Evolutionary conservation across 2,329 filamentous ascomycete genomes (phyloP).

Genomic region (Fusarium paranaense): DNA sequence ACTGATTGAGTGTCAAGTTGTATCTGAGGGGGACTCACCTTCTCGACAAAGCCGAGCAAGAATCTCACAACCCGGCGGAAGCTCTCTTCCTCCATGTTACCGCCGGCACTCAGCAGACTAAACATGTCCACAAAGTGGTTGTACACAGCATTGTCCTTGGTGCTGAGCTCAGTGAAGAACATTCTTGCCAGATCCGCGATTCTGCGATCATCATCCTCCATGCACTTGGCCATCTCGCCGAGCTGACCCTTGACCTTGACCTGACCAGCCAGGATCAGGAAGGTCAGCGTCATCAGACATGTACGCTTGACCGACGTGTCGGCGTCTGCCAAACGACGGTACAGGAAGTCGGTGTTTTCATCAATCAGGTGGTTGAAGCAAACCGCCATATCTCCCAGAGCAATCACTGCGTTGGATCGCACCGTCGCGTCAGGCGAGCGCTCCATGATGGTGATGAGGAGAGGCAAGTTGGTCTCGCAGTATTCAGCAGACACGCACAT

Average conservation of each 20-base stretch:
- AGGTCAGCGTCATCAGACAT: slow-evolving; percentile 97
- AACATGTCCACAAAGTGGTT: slow-evolving; percentile 99
- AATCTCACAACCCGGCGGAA: slow-evolving; percentile 92
- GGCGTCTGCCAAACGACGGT: slow-evolving; percentile 88
- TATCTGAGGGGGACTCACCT: slow-evolving; percentile 68
- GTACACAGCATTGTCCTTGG: slow-evolving; percentile 98
- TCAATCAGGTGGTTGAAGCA: slow-evolving; percentile 99
- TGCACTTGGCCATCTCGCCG: slow-evolving; percentile 98
- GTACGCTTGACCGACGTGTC: slow-evolving; percentile 95
- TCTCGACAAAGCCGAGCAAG: slow-evolving; percentile 94
- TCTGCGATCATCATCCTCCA: slow-evolving; percentile 94
- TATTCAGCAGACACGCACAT: slow-evolving; percentile 99
- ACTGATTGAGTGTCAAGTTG: not conserved
- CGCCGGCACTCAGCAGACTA: slow-evolving; percentile 86
- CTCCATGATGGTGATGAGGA: slow-evolving; percentile 98
- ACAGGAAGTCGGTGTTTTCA: slow-evolving; percentile 98
- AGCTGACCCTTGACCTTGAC: slow-evolving; percentile 99
- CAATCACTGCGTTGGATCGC: slow-evolving; percentile 95
- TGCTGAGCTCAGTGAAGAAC: slow-evolving; percentile 98
- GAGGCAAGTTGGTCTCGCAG: slow-evolving; percentile 90
- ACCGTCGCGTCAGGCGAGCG: slow-evolving; percentile 92
- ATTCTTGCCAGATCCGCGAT: slow-evolving; percentile 94
- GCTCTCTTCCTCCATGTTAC: slow-evolving; percentile 83
- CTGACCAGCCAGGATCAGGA: slow-evolving; percentile 95
- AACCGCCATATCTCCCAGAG: slow-evolving; percentile 97